Percentiles rank a stretch among this genome's conserved stretches.
These are phyloP conservation scores for Colletotrichum sp. DNA, from an alignment of 2,329 filamentous ascomycete species.

Conservation along the genomic window DNA sequence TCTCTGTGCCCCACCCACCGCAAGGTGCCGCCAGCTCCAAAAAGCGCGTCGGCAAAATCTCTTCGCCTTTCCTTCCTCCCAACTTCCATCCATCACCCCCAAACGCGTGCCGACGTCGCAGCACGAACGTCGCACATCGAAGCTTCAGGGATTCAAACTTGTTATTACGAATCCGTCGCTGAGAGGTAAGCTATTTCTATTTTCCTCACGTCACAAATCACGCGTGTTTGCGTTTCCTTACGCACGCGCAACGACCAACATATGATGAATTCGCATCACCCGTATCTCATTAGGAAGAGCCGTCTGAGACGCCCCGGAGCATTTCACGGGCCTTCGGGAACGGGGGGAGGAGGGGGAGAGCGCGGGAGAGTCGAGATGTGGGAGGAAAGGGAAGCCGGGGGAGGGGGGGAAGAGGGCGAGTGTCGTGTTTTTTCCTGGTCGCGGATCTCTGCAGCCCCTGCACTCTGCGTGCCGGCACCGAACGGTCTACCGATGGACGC, in stretches of 20 bases:
- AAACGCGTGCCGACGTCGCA: background rate
- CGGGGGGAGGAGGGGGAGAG: background rate
- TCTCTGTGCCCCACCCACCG: background rate
- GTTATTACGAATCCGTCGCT: background rate
- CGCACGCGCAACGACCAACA: slow-evolving; percentile 19
- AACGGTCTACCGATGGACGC: background rate
- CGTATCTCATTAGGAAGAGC: slow-evolving; percentile 50
- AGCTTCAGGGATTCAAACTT: background rate
- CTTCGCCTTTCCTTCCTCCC: background rate
- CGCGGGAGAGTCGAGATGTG: background rate
- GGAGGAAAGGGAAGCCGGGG: background rate
- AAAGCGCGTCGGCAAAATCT: background rate
- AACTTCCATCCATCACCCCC: background rate
- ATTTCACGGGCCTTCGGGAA: background rate
- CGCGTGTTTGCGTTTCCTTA: background rate
- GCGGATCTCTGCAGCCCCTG: slow-evolving; percentile 26
- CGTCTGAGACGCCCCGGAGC: slow-evolving; percentile 44
- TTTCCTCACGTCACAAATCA: background rate
- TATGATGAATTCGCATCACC: slow-evolving; percentile 47
- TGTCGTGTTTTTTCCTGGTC: background rate
- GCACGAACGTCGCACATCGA: background rate
- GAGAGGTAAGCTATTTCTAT: background rate
- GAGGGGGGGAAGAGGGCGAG: background rate
- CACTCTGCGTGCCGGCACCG: background rate
- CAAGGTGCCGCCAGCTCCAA: background rate